Percentiles rank a stretch among this genome's conserved stretches.
phyloP scores from a whole-genome alignment of 2,329 filamentous ascomycete genomes.

The Hypomyces perniciosus region DNA sequence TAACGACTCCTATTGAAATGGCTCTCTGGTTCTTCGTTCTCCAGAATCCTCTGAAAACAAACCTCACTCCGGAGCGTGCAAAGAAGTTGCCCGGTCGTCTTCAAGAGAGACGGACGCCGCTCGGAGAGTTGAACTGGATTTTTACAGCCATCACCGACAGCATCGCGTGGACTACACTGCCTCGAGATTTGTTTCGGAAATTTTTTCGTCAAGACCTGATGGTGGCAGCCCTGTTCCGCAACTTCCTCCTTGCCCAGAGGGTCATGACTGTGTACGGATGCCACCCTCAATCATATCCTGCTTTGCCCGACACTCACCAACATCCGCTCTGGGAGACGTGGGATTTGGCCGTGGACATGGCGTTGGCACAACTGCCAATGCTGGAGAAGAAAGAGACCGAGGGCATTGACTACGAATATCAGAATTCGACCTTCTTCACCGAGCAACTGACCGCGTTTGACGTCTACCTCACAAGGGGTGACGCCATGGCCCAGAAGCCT shows the following conservation, averaged over 20 bases:
- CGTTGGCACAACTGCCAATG: slow-evolving; percentile 79
- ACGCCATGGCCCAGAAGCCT: slow-evolving; percentile 74
- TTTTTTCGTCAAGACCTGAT: slow-evolving; percentile 96
- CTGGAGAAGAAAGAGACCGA: slow-evolving; percentile 72
- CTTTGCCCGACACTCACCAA: slow-evolving; percentile 89
- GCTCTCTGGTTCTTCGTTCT: slow-evolving; percentile 93
- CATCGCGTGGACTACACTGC: slow-evolving; percentile 94
- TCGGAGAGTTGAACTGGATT: slow-evolving; percentile 98
- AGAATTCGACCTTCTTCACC: slow-evolving; percentile 92
- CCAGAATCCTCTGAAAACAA: slow-evolving; percentile 70
- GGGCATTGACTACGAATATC: slow-evolving; percentile 78
- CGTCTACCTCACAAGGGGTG: slow-evolving; percentile 79
- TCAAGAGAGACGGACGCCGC: slow-evolving; percentile 85
- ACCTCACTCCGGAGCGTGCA: slow-evolving; percentile 72
- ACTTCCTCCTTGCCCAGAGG: slow-evolving; percentile 88
- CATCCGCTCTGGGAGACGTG: slow-evolving; percentile 96
- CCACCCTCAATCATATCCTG: slow-evolving; percentile 85
- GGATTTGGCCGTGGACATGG: slow-evolving; percentile 96
- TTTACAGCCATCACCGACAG: slow-evolving; percentile 98
- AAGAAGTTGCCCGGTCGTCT: slow-evolving; percentile 85
- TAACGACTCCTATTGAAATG: slow-evolving; percentile 97
- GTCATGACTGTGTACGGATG: slow-evolving; percentile 97
- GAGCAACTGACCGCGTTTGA: slow-evolving; percentile 97
- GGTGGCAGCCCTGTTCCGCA: slow-evolving; percentile 96
- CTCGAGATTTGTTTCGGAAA: slow-evolving; percentile 87